phyloP scores from a whole-genome alignment of 2,329 filamentous ascomycete species.

The Cladosporium halotolerans region DNA sequence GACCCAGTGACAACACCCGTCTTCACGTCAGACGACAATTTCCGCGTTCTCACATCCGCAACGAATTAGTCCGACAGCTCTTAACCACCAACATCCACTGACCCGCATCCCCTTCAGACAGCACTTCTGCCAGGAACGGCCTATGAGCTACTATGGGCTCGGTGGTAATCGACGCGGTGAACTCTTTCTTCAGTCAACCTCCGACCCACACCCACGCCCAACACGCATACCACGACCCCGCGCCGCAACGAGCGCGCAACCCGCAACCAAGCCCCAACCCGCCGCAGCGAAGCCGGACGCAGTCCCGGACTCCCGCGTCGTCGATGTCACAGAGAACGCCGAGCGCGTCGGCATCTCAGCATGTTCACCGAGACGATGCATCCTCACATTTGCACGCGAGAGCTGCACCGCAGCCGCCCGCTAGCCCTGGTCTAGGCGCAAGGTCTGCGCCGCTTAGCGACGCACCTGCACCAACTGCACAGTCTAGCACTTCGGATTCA shows the following conservation, averaged over 20 bases:
- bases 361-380: slow-evolving; percentile 2
- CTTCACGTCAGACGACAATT: not conserved
- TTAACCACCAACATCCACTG: slow-evolving; percentile 9
- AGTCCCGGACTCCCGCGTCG: slow-evolving; percentile 19
- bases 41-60: not conserved
- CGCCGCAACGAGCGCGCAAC: slow-evolving; percentile 18
- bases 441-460: slow-evolving; percentile 20
- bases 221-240: slow-evolving; percentile 20
- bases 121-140: slow-evolving; percentile 12
- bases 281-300: slow-evolving; percentile 23
- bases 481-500: slow-evolving; percentile 28
- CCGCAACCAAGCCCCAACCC: slow-evolving; percentile 16
- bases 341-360: slow-evolving; percentile 13
- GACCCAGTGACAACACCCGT: not conserved
- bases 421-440: slow-evolving; percentile 8
- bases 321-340: slow-evolving; percentile 30
- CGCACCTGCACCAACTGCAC: slow-evolving; percentile 23
- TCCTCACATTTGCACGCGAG: slow-evolving; percentile 1
- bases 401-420: not conserved
- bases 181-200: slow-evolving; percentile 49
- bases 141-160: slow-evolving; percentile 52
- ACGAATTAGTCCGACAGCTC: not conserved
- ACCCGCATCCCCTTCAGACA: slow-evolving; percentile 14
- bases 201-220: slow-evolving; percentile 16
- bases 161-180: slow-evolving; percentile 63